phyloP scores from a whole-genome alignment of 306 rosid genomes.

The Argentina anserina region DNA sequence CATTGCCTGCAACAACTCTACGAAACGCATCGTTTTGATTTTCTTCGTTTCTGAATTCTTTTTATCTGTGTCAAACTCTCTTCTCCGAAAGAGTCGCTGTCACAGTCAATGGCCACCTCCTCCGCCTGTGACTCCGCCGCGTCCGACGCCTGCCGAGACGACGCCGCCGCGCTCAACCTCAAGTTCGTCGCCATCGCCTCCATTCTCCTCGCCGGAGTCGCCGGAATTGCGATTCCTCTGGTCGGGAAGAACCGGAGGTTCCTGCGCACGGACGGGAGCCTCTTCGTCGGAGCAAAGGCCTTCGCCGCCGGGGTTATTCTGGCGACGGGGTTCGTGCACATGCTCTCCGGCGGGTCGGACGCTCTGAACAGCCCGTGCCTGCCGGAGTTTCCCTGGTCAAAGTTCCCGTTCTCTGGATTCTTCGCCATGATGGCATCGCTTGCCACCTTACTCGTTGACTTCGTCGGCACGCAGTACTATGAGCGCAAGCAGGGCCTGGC shows the following conservation, averaged over 20 bases:
- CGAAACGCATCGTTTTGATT: not conserved
- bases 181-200: slow-evolving; percentile 71
- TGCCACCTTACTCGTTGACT: slow-evolving; percentile 74
- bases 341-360: slow-evolving; percentile 56
- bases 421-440: slow-evolving; percentile 88
- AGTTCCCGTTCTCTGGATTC: slow-evolving; percentile 83
- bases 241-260: slow-evolving; percentile 51
- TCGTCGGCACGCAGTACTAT: slow-evolving; percentile 83
- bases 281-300: slow-evolving; percentile 72
- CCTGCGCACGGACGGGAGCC: slow-evolving; percentile 69
- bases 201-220: slow-evolving; percentile 59
- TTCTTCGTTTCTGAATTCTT: slow-evolving; percentile 19
- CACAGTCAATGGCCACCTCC: slow-evolving; percentile 53
- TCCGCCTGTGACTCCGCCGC: slow-evolving; percentile 44
- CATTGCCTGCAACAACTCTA: not conserved
- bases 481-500: slow-evolving; percentile 65
- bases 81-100: slow-evolving; percentile 17
- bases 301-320: slow-evolving; percentile 96
- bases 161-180: slow-evolving; percentile 56
- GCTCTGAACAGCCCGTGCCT: slow-evolving; percentile 60
- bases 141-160: slow-evolving; percentile 56
- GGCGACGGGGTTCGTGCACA: slow-evolving; percentile 93
- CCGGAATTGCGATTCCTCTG: slow-evolving; percentile 72
- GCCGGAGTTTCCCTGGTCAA: slow-evolving; percentile 71
- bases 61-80: too few species aligned